Evolutionary conservation across 345 rosid species (phyloP).

Genomic region (Microcos paniculata): DNA sequence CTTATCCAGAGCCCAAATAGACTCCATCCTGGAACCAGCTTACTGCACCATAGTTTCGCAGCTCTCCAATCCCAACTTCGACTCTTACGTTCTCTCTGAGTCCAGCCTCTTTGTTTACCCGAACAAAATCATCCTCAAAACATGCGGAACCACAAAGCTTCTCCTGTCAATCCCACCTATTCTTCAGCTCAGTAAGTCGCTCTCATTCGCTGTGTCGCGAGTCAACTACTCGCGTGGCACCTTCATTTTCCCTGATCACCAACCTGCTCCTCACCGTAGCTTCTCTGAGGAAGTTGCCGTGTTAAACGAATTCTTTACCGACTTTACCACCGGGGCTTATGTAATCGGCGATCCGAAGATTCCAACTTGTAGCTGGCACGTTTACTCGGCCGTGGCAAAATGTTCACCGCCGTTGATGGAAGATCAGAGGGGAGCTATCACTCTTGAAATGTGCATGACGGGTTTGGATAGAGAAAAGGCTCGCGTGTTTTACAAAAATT

Average conservation of each 20-base stretch:
- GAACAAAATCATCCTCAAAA: constrained; percentile 58
- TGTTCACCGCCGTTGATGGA: constrained; percentile 1
- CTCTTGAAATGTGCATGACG: constrained; percentile 82
- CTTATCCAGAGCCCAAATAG: constrained; percentile 49
- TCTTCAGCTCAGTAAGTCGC: constrained; percentile 39
- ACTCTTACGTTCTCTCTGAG: constrained; percentile 83
- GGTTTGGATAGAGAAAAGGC: constrained; percentile 60
- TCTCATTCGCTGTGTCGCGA: constrained; percentile 40
- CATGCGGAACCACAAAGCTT: constrained; percentile 79
- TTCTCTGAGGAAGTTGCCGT: constrained; percentile 60
- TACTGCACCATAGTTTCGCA: constrained; percentile 66
- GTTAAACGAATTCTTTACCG: constrained; percentile 47
- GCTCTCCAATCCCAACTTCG: constrained; percentile 57
- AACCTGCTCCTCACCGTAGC: constrained; percentile 74
- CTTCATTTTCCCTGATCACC: constrained; percentile 73
- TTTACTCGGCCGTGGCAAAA: constrained; percentile 48
- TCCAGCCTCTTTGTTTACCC: constrained; percentile 75
- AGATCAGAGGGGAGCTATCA: constrained; percentile 20
- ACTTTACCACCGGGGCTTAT: constrained; percentile 41
- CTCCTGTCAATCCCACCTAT: constrained; percentile 57
- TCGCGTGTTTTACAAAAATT: constrained; percentile 46
- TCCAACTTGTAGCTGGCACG: constrained; percentile 56
- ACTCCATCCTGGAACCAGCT: constrained; percentile 58
- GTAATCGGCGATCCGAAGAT: constrained; percentile 42
- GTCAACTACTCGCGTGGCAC: constrained; percentile 77